phyloP scores from a whole-genome alignment of 163 green algal species.

The Coccomyxa subellipsoidea region DNA sequence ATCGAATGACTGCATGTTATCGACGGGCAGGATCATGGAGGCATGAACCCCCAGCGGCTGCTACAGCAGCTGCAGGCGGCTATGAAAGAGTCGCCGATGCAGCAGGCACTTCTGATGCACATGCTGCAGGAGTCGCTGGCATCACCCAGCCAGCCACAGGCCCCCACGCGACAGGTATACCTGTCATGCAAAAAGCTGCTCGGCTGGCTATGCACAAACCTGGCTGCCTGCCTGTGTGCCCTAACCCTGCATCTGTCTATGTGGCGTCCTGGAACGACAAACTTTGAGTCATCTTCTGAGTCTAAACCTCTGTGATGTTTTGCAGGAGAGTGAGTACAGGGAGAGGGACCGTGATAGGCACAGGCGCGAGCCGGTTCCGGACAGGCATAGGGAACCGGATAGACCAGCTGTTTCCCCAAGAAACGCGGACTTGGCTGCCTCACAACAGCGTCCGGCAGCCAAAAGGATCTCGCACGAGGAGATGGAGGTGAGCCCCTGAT shows the following conservation, averaged over 20 bases:
- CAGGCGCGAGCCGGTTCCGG: neutral
- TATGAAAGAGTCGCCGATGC: neutral
- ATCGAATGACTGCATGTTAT: no score
- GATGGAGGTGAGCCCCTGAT: neutral
- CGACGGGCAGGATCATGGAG: neutral
- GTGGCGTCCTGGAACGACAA: no score
- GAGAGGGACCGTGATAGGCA: no score
- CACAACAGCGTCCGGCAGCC: neutral
- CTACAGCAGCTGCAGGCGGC: slow-evolving; percentile 6
- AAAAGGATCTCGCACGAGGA: neutral
- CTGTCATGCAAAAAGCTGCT: no score
- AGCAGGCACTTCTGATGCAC: neutral
- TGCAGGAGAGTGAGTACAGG: no score
- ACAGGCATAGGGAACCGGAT: neutral
- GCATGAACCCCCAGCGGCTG: neutral
- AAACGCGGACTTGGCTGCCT: neutral
- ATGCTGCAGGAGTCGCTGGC: neutral
- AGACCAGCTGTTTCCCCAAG: neutral
- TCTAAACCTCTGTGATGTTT: no score
- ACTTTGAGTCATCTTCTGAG: no score
- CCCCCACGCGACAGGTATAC: neutral
- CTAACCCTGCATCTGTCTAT: no score
- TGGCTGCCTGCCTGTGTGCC: no score
- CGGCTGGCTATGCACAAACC: no score
- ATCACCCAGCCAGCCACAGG: neutral